Percentiles rank a stretch among this genome's conserved stretches.
Conservation (phyloP, 768 basidiomycete genomes). For the Russula emetica region DNA sequence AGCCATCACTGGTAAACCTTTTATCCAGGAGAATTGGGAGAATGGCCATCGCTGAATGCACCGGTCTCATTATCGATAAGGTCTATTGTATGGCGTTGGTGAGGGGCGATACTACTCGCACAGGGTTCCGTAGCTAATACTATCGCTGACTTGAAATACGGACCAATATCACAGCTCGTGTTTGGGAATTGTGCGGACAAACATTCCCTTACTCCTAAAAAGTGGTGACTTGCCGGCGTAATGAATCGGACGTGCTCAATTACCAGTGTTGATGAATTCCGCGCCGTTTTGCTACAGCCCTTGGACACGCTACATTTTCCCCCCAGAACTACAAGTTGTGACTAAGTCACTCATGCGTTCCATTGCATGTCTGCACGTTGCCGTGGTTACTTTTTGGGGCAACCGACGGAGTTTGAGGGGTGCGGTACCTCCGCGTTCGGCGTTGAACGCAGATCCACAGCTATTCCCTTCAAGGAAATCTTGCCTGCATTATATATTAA, state of each 20-base stretch:
- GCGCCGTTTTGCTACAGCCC: slow-evolving; percentile 23
- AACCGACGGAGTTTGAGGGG: background rate
- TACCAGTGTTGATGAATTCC: slow-evolving; percentile 23
- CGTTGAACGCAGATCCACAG: slow-evolving; percentile 57
- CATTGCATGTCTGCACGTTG: slow-evolving; percentile 33
- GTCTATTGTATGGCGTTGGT: background rate
- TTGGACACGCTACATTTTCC: slow-evolving; percentile 23
- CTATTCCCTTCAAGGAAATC: slow-evolving; percentile 37
- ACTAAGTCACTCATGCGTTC: slow-evolving; percentile 31
- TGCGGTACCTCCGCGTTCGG: slow-evolving; percentile 50
- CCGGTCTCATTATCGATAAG: slow-evolving; percentile 22
- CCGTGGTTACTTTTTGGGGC: background rate
- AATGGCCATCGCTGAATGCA: slow-evolving; percentile 17
- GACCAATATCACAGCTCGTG: slow-evolving; percentile 36
- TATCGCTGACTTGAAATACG: slow-evolving; percentile 31
- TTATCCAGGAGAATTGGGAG: slow-evolving; percentile 24
- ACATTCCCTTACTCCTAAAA: slow-evolving; percentile 24
- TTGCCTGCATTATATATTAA: slow-evolving; percentile 46
- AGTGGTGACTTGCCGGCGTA: background rate
- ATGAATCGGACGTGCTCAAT: slow-evolving; percentile 27
- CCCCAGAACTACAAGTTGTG: slow-evolving; percentile 38
- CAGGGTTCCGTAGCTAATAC: slow-evolving; percentile 31
- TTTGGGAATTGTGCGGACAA: slow-evolving; percentile 31
- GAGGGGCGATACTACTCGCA: slow-evolving; percentile 21
- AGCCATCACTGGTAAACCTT: slow-evolving; percentile 20